Percentiles rank a stretch among this genome's conserved stretches.
Conservation (phyloP, 768 basidiomycete species). For the Tremella mesenterica region DNA sequence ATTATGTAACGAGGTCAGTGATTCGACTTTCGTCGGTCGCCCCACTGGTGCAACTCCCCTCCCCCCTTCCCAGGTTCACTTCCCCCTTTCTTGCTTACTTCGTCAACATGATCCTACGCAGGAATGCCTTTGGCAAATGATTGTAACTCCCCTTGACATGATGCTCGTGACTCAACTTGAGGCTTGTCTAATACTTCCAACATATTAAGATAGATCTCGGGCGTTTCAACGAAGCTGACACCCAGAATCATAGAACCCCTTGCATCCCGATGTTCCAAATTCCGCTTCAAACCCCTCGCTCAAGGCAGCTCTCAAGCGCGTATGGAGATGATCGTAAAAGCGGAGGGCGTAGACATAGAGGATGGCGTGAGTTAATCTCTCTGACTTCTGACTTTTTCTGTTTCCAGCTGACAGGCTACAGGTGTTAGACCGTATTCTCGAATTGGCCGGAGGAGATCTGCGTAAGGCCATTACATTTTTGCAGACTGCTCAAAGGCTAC, state of each 20-base stretch:
- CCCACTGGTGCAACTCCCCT: not conserved
- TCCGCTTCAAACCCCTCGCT: constrained; percentile 91
- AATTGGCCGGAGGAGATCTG: constrained; percentile 73
- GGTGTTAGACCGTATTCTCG: constrained; percentile 39
- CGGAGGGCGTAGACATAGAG: constrained; percentile 56
- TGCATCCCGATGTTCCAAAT: constrained; percentile 97
- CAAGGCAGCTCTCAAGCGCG: constrained; percentile 63
- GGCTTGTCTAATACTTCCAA: not conserved
- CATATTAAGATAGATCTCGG: too few relatives aligned
- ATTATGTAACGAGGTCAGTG: constrained; percentile 89
- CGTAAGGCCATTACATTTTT: constrained; percentile 95
- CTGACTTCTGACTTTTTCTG: not conserved
- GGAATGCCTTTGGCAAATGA: not conserved
- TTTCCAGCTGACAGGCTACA: constrained; percentile 1
- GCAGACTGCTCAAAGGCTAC: constrained; percentile 85
- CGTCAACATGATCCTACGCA: not conserved
- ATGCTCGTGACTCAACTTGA: not conserved
- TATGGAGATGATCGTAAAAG: constrained; percentile 66
- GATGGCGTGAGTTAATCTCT: constrained; percentile 40
- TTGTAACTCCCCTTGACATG: not conserved
- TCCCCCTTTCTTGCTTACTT: not conserved
- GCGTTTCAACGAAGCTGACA: not conserved
- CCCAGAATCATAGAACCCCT: constrained; percentile 92
- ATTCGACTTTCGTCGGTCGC: not conserved
- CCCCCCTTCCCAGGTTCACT: not conserved